phyloP scores from a whole-genome alignment of 176 grass and related monocot genomes.

The Elymus sibiricus region DNA sequence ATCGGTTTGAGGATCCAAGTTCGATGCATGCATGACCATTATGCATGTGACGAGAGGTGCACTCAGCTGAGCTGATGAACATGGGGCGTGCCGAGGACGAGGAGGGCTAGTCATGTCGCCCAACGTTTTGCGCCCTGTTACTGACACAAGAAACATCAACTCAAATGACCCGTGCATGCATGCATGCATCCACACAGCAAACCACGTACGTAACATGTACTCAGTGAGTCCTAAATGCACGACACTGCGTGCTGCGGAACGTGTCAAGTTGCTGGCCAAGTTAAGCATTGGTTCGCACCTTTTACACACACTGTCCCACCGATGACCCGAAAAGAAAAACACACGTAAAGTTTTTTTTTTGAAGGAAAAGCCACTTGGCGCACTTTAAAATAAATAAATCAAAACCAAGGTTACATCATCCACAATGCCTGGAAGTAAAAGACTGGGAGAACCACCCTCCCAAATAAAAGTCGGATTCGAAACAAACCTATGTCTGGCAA shows the following conservation, averaged over 20 bases:
- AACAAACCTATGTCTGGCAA: too few relatives aligned
- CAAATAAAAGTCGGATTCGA: too few relatives aligned
- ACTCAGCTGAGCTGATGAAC: not conserved
- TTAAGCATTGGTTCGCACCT: not conserved
- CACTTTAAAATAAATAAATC: too few relatives aligned
- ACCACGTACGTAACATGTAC: not conserved
- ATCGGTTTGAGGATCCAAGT: not conserved
- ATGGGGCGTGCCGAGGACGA: not conserved
- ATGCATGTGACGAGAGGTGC: not conserved
- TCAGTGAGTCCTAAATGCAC: conserved; percentile 12
- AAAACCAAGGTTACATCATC: too few relatives aligned
- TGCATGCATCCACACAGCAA: not conserved
- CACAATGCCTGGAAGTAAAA: too few relatives aligned
- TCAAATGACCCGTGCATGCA: conserved; percentile 22
- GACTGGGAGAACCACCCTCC: too few relatives aligned
- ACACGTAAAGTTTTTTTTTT: not conserved
- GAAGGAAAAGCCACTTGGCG: not conserved
- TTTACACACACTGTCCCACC: not conserved
- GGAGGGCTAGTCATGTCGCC: conserved; percentile 19
- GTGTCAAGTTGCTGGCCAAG: not conserved
- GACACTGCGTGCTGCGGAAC: not conserved
- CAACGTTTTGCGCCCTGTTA: conserved; percentile 9
- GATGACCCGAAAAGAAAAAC: not conserved
- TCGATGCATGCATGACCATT: not conserved
- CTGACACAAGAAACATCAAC: conserved; percentile 43